Conservation (phyloP, 2,329 filamentous ascomycete genomes). For the Aspergillus latus region DNA sequence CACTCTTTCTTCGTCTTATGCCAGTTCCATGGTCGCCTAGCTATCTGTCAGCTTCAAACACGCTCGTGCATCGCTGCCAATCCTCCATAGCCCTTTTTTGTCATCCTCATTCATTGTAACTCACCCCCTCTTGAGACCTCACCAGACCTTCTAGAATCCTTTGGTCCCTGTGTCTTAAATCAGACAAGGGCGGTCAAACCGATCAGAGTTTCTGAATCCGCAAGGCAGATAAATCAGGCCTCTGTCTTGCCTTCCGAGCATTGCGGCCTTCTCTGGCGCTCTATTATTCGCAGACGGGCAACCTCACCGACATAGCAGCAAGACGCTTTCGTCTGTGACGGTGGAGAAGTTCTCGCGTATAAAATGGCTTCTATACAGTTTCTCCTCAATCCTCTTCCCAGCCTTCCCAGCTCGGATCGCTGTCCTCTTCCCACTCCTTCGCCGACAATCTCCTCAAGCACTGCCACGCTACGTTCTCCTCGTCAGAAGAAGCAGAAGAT, state of each 20-base stretch:
- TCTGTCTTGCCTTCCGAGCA: slow-evolving; percentile 12
- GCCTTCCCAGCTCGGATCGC: slow-evolving; percentile 21
- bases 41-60: slow-evolving; percentile 14
- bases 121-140: slow-evolving; percentile 14
- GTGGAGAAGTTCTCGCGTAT: background rate
- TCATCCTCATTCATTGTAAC: slow-evolving; percentile 15
- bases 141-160: slow-evolving; percentile 30
- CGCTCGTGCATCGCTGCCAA: slow-evolving; percentile 13
- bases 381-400: slow-evolving; percentile 63
- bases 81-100: slow-evolving; percentile 13
- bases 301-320: slow-evolving; percentile 6
- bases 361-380: slow-evolving; percentile 65
- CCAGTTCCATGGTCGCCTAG: slow-evolving; percentile 15
- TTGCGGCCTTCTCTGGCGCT: slow-evolving; percentile 5
- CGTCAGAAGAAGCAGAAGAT: slow-evolving; percentile 55
- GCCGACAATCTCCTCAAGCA: slow-evolving; percentile 47
- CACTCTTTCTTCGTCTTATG: slow-evolving; percentile 7
- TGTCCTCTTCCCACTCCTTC: slow-evolving; percentile 37
- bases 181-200: slow-evolving; percentile 15
- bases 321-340: background rate
- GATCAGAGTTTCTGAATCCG: slow-evolving; percentile 14
- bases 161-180: slow-evolving; percentile 16
- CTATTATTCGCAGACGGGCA: background rate
- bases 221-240: slow-evolving; percentile 18
- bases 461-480: slow-evolving; percentile 25